phyloP scores from a whole-genome alignment of 495 filamentous ascomycete genomes.

The Aeminium ludgeri region DNA sequence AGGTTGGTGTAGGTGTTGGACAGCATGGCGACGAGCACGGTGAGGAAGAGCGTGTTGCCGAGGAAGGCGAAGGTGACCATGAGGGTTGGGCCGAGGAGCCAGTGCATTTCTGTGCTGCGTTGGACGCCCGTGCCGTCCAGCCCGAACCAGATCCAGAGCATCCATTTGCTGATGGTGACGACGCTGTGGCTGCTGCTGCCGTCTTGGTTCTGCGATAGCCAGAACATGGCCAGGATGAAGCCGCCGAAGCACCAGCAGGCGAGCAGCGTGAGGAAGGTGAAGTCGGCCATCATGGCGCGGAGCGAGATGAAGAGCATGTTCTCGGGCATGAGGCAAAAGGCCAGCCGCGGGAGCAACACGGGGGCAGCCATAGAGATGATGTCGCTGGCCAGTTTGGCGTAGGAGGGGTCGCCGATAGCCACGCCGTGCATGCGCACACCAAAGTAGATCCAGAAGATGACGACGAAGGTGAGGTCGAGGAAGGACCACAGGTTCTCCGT shows the following conservation, averaged over 20 bases:
- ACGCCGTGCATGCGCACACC: conserved; percentile 41
- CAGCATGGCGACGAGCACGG: conserved; percentile 59
- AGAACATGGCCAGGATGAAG: conserved; percentile 52
- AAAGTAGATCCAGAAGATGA: conserved; percentile 45
- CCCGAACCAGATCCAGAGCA: conserved; percentile 70
- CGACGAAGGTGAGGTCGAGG: conserved; percentile 49
- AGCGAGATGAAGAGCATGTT: conserved; percentile 58
- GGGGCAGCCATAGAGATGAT: conserved; percentile 54
- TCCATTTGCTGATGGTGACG: conserved; percentile 55
- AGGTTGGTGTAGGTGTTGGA: conserved; percentile 55
- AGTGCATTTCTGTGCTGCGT: conserved; percentile 46
- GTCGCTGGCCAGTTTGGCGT: conserved; percentile 43
- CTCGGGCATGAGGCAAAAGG: conserved; percentile 57
- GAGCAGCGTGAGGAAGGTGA: conserved; percentile 44
- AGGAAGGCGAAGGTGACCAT: conserved; percentile 60
- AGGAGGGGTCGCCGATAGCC: conserved; percentile 23
- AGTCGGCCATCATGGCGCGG: conserved; percentile 59
- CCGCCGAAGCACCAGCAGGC: conserved; percentile 58
- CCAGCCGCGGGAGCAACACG: conserved; percentile 51
- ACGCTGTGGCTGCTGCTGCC: conserved; percentile 23
- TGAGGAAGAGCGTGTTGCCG: conserved; percentile 61
- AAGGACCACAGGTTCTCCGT: conserved; percentile 69
- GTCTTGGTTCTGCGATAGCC: conserved; percentile 34
- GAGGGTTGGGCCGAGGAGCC: conserved; percentile 45
- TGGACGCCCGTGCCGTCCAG: conserved; percentile 57